Evolutionary conservation across 352 stramenopile genomes (phyloP), one percentile per base, ranked within the genome.

Genomic region (Pythium phragmiticola): DNA sequence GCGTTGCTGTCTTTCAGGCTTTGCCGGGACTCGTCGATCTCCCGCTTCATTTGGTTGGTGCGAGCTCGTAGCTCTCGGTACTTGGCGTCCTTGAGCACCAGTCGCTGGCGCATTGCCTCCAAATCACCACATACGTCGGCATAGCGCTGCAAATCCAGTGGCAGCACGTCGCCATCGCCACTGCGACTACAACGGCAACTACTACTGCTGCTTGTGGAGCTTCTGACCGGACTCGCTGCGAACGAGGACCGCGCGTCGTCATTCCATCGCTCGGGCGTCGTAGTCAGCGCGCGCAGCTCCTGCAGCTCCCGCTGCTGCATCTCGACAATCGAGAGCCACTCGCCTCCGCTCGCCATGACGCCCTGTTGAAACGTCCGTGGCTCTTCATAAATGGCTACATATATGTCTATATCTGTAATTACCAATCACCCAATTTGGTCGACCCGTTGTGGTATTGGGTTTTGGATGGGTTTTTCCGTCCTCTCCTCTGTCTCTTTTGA

Each of bases 301-400:
- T 83, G 69, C 39, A 84, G 76, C 74, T 85, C 69, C 36, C 49
- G 72, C 68, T 86, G 79, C 64, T 83, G 79, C 7, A 41, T 58
- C 65, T 84, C 77, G 21, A 84, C 52, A 39, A 84, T 69, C 21
- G 62, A 54, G 41, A 80, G 66, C 75, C 70, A 83, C 57, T 82
- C 67, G 13, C 39, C 23, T 14, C 13, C 39, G 13, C 37, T 47
- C 48, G 39, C 16, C 14, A 28, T 58, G 14, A 23, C n/a, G 9
- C 23, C 30, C 14, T 33, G 16, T 34, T 11, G 37, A 36, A 36
- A 51, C 19, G 4, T 60, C 37, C 1, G 6, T 23, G 50, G 50
- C 30, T 57, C 48, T 37, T 39, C 53, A 19, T 30, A 23, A 45
- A 66, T 66, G 59, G 59, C 37, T 66, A 66, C 59, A 66, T 17